Conservation (phyloP, 352 stramenopile genomes). For the Globisporangium echinulatum region DNA sequence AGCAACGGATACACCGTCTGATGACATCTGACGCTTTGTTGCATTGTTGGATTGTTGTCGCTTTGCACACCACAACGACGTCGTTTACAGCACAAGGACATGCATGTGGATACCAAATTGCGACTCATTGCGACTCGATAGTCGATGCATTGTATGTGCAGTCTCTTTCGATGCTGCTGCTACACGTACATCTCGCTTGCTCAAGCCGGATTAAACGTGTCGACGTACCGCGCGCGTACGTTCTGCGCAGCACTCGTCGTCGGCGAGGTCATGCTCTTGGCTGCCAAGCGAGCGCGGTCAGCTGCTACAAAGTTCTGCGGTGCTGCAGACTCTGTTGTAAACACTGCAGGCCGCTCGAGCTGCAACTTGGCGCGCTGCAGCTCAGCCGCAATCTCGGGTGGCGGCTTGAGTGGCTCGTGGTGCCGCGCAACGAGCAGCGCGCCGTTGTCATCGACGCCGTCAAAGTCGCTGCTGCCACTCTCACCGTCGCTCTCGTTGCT, state of each 20-base stretch:
- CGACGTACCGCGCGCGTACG: conserved; percentile 31
- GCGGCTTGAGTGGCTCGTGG: conserved; percentile 29
- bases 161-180: no score
- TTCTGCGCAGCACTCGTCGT: conserved; percentile 13
- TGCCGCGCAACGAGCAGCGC: conserved; percentile 1
- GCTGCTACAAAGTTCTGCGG: conserved; percentile 6
- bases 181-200: no score
- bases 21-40: no score
- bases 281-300: conserved; percentile 3
- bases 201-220: conserved; percentile 26
- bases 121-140: no score
- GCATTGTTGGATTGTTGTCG: no score
- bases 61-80: no score
- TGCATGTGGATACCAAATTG: no score
- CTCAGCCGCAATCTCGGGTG: conserved; percentile 36
- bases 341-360: conserved; percentile 11
- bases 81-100: no score
- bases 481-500: neutral
- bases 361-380: conserved; percentile 27
- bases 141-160: no score
- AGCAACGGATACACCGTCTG: no score
- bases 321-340: neutral
- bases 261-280: conserved; percentile 3
- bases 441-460: conserved; percentile 2
- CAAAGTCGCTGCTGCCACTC: conserved; percentile 7